Evolutionary conservation across 176 grass and related monocot species (phyloP), one percentile per base, ranked within the genome.

Genomic region (Chloris gayana): DNA sequence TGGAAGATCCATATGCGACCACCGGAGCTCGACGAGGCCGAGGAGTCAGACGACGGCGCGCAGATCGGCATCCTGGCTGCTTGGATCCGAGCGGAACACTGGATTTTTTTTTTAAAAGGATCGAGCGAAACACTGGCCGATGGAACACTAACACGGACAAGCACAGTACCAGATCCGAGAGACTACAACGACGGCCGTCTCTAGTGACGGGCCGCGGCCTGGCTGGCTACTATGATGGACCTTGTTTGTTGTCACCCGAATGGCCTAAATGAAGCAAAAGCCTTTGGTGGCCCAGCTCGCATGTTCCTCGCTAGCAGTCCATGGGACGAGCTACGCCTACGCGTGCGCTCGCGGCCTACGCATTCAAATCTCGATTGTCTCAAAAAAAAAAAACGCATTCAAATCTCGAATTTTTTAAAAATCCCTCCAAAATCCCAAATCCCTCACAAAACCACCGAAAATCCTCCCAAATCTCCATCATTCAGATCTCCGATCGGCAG

Each of bases 41-140:
- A 72, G 42, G 76, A 85, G 14, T 94, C 88, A 64, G 85, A 76
- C 59, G 77, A 72, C 71, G 91, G 37, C 21, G 83, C 62, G 83
- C 93, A 91, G 83, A 97, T 97, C 83, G 80, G 63, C 93, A 93
- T 88, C 61, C 64, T 34, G 77, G 19, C 71, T 62, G 63, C 32
- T 69, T 38, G 33, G 82, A 70, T 75, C 81, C 30, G 3, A 42
- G 53, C 37, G 62, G 11, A 13, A 15, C 49, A 47, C 59, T 44
- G 41, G 37, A 39, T 39, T n/a, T n/a, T n/a, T n/a, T n/a, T n/a
- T n/a, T n/a, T n/a, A n/a, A n/a, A n/a, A n/a, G n/a, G n/a, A n/a
- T n/a, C n/a, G n/a, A n/a, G n/a, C n/a, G n/a, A 7, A 39, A 53
- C 50, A 53, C 50, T 53, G 50, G 21, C 50, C n/a, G n/a, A n/a